A percentile compares a stretch with the other conserved stretches of the same genome.
These are phyloP conservation scores for Zygosaccharomyces sapae DNA, from an alignment of 1,139 yeast species.

Conservation along the genomic window DNA sequence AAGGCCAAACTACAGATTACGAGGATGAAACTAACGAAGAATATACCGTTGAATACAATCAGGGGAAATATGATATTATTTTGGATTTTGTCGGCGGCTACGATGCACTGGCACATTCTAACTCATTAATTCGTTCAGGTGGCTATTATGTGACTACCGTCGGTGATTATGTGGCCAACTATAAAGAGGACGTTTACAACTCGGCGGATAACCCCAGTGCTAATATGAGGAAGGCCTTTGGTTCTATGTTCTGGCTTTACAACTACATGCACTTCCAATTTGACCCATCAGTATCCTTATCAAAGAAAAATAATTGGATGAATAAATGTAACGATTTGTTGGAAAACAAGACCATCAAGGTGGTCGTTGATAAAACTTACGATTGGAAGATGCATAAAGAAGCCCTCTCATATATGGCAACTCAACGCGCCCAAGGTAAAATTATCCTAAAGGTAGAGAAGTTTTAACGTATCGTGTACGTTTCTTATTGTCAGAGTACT, in stretches of 20 bases:
- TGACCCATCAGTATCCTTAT: conserved; percentile 31
- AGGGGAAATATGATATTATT: conserved; percentile 43
- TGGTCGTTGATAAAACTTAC: conserved; percentile 51
- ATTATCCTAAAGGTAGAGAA: conserved; percentile 45
- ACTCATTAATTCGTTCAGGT: conserved; percentile 37
- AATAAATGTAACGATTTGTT: conserved; percentile 41
- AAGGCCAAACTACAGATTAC: conserved; percentile 28
- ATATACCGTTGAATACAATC: conserved; percentile 28
- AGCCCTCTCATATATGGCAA: conserved; percentile 49
- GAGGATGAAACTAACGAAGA: conserved; percentile 30
- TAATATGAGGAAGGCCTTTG: conserved; percentile 39
- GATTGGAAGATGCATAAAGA: conserved; percentile 49
- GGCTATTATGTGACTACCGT: conserved; percentile 52
- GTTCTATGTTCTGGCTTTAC: conserved; percentile 36
- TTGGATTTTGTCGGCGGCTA: conserved; percentile 51
- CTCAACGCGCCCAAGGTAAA: conserved; percentile 63
- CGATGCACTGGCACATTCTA: conserved; percentile 35
- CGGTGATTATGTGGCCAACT: conserved; percentile 47
- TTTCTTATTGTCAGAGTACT: background rate
- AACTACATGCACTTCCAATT: conserved; percentile 38
- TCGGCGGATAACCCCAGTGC: conserved; percentile 39
- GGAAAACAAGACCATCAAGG: conserved; percentile 40
- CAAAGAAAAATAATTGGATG: conserved; percentile 35
- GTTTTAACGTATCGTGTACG: conserved; percentile 25
- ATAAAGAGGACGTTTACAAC: conserved; percentile 37